phyloP scores from a whole-genome alignment of 2,329 filamentous ascomycete species.

The Penicillium sp. region DNA sequence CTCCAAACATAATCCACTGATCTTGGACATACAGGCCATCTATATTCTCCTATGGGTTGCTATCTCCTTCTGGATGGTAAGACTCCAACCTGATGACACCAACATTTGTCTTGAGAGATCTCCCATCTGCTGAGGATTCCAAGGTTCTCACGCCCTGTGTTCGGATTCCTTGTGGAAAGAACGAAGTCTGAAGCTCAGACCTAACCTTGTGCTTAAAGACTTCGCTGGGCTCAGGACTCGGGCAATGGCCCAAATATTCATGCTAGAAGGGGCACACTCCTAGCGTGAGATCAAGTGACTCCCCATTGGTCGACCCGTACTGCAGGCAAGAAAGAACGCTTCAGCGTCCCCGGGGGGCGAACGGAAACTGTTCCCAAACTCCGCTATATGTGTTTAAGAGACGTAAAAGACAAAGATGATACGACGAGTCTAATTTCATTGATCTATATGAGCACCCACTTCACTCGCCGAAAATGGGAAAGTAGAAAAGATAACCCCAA shows the following conservation, averaged over 20 bases:
- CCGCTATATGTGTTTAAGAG: too few species aligned
- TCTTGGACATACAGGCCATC: neutral
- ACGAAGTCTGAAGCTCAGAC: neutral
- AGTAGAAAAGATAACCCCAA: neutral
- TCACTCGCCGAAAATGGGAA: neutral
- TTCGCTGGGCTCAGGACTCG: neutral
- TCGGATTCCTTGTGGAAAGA: too few species aligned
- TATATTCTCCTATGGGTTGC: neutral
- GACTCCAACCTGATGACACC: neutral
- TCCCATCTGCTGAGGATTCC: neutral
- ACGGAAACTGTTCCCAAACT: too few species aligned
- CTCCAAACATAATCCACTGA: constrained; percentile 3
- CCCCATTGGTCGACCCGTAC: too few species aligned
- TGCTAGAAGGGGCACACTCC: neutral
- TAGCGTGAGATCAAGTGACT: too few species aligned
- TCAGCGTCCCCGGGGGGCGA: too few species aligned
- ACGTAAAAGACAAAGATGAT: neutral
- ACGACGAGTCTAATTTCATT: neutral
- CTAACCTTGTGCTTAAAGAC: too few species aligned
- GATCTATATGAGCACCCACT: constrained; percentile 7
- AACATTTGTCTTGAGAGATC: neutral
- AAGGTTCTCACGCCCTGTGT: too few species aligned
- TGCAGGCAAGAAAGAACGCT: too few species aligned
- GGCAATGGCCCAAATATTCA: neutral
- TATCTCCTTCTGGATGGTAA: neutral